Base-by-base conservation (phyloP, 2,329 filamentous ascomycete species). In the Botryosphaeria dothidea region DNA sequence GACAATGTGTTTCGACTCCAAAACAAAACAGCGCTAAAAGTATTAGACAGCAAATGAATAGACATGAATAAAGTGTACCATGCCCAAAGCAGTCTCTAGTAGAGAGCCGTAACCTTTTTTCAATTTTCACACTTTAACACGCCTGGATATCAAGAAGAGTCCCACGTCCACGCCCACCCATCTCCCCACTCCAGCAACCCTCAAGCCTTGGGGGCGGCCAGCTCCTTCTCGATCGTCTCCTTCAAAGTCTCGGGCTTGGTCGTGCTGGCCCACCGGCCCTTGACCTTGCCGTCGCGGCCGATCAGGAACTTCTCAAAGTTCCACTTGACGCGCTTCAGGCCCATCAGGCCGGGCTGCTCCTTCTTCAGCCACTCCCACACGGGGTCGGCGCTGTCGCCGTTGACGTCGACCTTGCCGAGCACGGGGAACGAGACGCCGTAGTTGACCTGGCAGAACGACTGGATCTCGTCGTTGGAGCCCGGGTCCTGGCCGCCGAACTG, bases 261-360 rank as follows among this genome's bases (percentile, higher is more conserved):
- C 19, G 88, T 91, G 78, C 91, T 94, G 36, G 92, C 91, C 92
- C 93, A 99, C 69, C 95, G 84, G 29, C 86, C 86, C 80, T 91
- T 90, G 71, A 98, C 92, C 81, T 90, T 86, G 27, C 95, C 95
- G 78, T 98, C 92, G 67, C 87, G 86, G 67, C 90, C 90, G 69
- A 99, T 83, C 68, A 99, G 82, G 81, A 97, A 99, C 87, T 99
- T 99, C 81, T 99, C 95, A 83, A 98, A 99, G 82, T 99, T 99
- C 95, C 95, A 99, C 90, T 98, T 97, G 73, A 99, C 85, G 68
- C 89, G 81, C 89, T 96, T 94, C 75, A 98, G 78, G 21, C 95
- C 95, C 81, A 98, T 81, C 64, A 97, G 74, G 23, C 95, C 93
- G 0, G 94, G 86, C 83, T 92, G 90, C 78, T 85, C 81, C 65